Evolutionary conservation across 179 eudicot genomes (phyloP), one percentile per base, ranked within the genome.

Genomic region (Carnegiea gigantea): DNA sequence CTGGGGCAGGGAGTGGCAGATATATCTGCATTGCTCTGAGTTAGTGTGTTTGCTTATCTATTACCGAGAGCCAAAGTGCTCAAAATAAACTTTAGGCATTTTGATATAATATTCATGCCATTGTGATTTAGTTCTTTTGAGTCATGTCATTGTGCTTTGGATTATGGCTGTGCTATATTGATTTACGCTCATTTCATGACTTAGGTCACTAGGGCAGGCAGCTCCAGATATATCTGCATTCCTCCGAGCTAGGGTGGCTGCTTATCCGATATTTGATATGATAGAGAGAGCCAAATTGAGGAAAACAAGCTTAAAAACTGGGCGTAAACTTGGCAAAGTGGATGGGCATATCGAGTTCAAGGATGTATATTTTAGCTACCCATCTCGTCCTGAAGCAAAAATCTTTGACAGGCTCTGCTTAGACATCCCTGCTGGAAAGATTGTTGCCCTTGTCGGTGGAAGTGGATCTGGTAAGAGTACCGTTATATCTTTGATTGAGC

Each of bases 391-490:
- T 43, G 97, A 97, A 74, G 97, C 92, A 46, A 77, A 88, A 85
- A 90, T 97, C 80, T 93, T 95, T 82, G 80, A 92, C 77, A 91
- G 86, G 48, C 84, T 97, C 15, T 46, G 84, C 78, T 89, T 97
- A 18, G 91, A 93, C 78, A 95, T 97, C 79, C 95, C 97, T 59
- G 67, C 97, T 4, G 99, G 99, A 44, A 94, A 95, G 83, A 89
- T 94, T 53, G 89, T 96, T 75, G 99, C 99, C 48, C 95, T 96
- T 79, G 99, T 96, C 40, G 99, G 99, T 79, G 97, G 92, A 54
- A 96, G 99, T 80, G 99, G 99, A 40, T 92, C 97, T 15, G 99
- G 99, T 43, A 96, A 96, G 85, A 96, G 99, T 88, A 94, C 99
- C 7, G 97, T 92, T 43, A 88, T 96, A 81, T 96, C 99, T 20